Conservation (phyloP, 768 basidiomycete species). For the Termitomyces sp. region DNA sequence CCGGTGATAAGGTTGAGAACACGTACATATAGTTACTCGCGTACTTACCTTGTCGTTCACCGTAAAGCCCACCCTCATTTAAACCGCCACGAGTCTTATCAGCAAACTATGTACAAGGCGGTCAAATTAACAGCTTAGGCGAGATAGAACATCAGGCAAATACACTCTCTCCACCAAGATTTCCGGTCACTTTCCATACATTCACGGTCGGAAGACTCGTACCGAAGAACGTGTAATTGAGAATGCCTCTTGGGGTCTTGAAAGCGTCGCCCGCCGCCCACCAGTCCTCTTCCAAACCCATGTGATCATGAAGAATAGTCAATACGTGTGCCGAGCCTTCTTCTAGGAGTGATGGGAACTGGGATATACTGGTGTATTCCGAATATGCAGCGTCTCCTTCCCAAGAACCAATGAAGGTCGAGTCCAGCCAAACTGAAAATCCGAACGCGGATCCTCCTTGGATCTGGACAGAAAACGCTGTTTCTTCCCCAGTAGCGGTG, state of each 20-base stretch:
- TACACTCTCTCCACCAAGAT: conserved; percentile 42
- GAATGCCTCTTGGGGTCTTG: conserved; percentile 43
- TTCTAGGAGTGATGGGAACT: conserved; percentile 24
- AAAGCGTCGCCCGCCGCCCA: conserved; percentile 36
- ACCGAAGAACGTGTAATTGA: conserved; percentile 40
- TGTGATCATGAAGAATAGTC: conserved; percentile 50
- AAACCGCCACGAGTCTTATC: conserved; percentile 49
- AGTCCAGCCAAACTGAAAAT: conserved; percentile 45
- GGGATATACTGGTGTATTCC: conserved; percentile 27
- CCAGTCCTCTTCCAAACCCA: conserved; percentile 46
- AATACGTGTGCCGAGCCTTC: conserved; percentile 34
- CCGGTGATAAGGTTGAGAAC: not conserved
- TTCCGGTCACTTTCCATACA: conserved; percentile 47
- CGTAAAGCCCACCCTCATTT: conserved; percentile 56
- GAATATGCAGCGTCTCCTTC: conserved; percentile 31
- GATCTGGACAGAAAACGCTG: conserved; percentile 33
- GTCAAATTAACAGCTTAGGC: not conserved
- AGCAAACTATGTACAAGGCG: conserved; percentile 25
- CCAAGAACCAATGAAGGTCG: conserved; percentile 43
- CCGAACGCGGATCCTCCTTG: conserved; percentile 44
- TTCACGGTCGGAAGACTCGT: conserved; percentile 29
- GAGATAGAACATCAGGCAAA: conserved; percentile 6
- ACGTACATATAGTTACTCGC: not conserved
- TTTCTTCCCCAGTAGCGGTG: conserved; percentile 39
- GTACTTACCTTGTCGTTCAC: conserved; percentile 41